A percentile compares a stretch with the other conserved stretches of the same genome.
Conservation (phyloP, 176 grass and related monocot genomes). For the Tillandsia fasciculata region DNA sequence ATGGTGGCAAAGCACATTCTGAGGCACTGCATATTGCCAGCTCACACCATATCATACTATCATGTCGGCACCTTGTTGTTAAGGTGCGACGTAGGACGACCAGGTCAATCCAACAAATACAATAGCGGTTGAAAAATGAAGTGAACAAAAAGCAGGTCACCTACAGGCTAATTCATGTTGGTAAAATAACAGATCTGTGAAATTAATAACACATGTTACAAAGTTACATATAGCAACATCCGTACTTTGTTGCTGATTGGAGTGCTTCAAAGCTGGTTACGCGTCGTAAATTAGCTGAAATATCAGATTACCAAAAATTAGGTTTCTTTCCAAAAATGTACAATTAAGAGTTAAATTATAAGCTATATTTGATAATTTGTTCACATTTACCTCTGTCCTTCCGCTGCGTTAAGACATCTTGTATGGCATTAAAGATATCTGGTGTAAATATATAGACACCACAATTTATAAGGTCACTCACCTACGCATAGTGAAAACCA, state of each 20-base stretch:
- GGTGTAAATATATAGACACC: slow-evolving; percentile 99
- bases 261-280: slow-evolving; percentile 90
- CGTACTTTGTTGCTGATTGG: slow-evolving; percentile 92
- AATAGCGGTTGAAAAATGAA: no score
- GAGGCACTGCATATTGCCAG: no score
- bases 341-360: background rate
- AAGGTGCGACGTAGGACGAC: no score
- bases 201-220: background rate
- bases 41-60: no score
- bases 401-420: slow-evolving; percentile 75
- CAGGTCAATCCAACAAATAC: no score
- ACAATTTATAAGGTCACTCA: slow-evolving; percentile 96
- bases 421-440: slow-evolving; percentile 74
- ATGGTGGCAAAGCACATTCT: background rate
- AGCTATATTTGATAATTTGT: background rate
- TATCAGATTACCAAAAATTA: slow-evolving; percentile 26
- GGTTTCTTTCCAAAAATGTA: slow-evolving; percentile 5
- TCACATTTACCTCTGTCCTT: slow-evolving; percentile 68
- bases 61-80: no score
- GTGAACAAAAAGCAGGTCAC: background rate
- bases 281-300: slow-evolving; percentile 90
- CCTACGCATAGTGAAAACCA: slow-evolving; percentile 41
- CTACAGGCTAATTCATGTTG: background rate
- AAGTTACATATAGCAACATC: background rate
- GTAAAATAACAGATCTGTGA: background rate